phyloP scores from a whole-genome alignment of 805 yeast genomes.

The Isabelozyma gotoi region DNA sequence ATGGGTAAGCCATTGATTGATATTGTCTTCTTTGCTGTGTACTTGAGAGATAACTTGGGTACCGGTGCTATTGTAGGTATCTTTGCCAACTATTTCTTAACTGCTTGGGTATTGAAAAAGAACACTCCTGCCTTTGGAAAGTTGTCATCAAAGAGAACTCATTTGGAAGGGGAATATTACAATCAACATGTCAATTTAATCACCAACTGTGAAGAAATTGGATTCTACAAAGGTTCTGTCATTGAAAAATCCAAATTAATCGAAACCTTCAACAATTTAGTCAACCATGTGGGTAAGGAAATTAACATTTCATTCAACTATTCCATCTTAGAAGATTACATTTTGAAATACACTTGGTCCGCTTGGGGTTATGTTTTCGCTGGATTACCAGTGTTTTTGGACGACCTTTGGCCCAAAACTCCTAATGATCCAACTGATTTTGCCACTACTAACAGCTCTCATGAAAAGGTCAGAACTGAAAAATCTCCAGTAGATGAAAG shows the following conservation, averaged over 20 bases:
- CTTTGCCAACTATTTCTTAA: conserved; percentile 72
- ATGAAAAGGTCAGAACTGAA: conserved; percentile 4
- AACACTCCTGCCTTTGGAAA: conserved; percentile 85
- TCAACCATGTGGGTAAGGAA: conserved; percentile 52
- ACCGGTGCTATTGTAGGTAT: conserved; percentile 83
- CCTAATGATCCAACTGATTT: conserved; percentile 6
- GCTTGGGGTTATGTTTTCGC: conserved; percentile 92
- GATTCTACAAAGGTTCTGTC: conserved; percentile 85
- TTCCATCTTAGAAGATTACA: conserved; percentile 77
- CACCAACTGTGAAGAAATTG: conserved; percentile 89
- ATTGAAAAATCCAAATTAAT: conserved; percentile 71
- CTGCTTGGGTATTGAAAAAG: conserved; percentile 71
- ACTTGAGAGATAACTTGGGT: conserved; percentile 83
- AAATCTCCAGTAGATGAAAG: conserved; percentile 39
- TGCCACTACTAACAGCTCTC: conserved; percentile 1
- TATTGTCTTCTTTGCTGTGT: conserved; percentile 77
- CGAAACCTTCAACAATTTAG: conserved; percentile 56
- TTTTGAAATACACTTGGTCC: conserved; percentile 90
- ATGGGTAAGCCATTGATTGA: conserved; percentile 92
- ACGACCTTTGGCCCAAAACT: conserved; percentile 39
- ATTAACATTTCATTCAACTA: conserved; percentile 64
- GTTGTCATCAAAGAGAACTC: conserved; percentile 68
- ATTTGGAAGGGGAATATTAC: conserved; percentile 85
- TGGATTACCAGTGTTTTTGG: conserved; percentile 80
- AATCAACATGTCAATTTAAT: conserved; percentile 83